Evolutionary conservation across 768 basidiomycete genomes (phyloP).

Genomic region (Macrolepiota albuminosa): DNA sequence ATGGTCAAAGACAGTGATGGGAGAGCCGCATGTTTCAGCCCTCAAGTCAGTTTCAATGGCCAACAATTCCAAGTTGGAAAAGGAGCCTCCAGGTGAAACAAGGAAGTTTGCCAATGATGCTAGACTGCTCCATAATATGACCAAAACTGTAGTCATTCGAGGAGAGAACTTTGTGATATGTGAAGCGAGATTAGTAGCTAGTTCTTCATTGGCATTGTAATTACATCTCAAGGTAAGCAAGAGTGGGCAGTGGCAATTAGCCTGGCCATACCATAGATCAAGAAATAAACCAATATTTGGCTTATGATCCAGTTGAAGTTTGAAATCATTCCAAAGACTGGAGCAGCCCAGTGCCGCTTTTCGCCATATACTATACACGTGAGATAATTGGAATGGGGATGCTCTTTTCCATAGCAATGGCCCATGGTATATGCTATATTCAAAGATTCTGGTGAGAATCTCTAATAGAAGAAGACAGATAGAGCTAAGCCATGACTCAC

Average conservation of each 20-base stretch:
- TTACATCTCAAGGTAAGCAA: not conserved
- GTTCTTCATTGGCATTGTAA: too few species aligned
- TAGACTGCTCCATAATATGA: too few species aligned
- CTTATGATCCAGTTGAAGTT: too few species aligned
- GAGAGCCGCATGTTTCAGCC: not conserved
- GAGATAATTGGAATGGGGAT: not conserved
- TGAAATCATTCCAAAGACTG: not conserved
- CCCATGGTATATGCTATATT: not conserved
- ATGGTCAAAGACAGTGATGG: not conserved
- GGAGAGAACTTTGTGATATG: not conserved
- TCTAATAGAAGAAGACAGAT: slow-evolving; percentile 4
- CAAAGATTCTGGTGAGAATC: slow-evolving; percentile 2
- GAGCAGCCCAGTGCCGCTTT: not conserved
- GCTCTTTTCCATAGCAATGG: not conserved
- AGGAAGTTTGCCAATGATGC: not conserved
- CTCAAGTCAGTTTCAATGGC: not conserved
- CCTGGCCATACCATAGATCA: not conserved
- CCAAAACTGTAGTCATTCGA: not conserved
- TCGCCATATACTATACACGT: slow-evolving; percentile 6
- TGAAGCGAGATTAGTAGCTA: not conserved
- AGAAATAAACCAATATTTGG: too few species aligned
- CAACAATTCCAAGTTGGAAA: not conserved
- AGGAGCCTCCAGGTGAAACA: not conserved
- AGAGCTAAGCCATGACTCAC: not conserved
- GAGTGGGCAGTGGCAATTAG: not conserved